Conservation (phyloP, 805 yeast species). For the Barnettozyma pratensis region DNA sequence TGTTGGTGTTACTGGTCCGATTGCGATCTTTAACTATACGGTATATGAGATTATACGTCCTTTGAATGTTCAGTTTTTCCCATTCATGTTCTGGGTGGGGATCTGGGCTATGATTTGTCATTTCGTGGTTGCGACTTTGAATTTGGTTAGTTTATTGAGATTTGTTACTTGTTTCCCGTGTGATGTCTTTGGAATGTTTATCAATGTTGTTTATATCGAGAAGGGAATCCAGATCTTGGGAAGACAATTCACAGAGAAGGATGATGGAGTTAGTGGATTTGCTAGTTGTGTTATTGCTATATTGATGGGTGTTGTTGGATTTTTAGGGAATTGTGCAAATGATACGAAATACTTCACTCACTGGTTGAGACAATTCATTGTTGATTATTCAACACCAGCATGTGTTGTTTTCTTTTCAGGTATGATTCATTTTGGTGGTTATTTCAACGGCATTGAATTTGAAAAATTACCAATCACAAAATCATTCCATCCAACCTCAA, state of each 20-base stretch:
- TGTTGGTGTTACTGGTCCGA: slow-evolving; percentile 97
- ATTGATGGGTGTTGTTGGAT: slow-evolving; percentile 73
- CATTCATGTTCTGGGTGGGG: slow-evolving; percentile 94
- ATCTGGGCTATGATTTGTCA: slow-evolving; percentile 89
- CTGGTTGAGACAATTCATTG: slow-evolving; percentile 58
- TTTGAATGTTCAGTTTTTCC: slow-evolving; percentile 46
- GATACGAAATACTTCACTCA: slow-evolving; percentile 58
- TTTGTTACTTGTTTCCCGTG: slow-evolving; percentile 80
- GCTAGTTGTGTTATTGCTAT: slow-evolving; percentile 71
- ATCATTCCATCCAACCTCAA: slow-evolving; percentile 69
- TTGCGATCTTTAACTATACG: slow-evolving; percentile 86
- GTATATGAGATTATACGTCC: slow-evolving; percentile 68
- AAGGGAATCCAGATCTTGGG: slow-evolving; percentile 83
- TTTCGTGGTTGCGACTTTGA: slow-evolving; percentile 61
- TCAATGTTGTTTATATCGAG: slow-evolving; percentile 80
- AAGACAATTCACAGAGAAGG: slow-evolving; percentile 53
- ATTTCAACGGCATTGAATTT: slow-evolving; percentile 50
- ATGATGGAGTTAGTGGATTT: slow-evolving; percentile 48
- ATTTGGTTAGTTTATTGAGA: slow-evolving; percentile 60
- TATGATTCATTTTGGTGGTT: slow-evolving; percentile 87
- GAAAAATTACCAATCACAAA: slow-evolving; percentile 62
- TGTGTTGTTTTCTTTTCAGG: slow-evolving; percentile 89
- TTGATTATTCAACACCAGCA: slow-evolving; percentile 83
- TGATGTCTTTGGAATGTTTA: slow-evolving; percentile 90
- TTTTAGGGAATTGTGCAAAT: slow-evolving; percentile 46